Conservation (phyloP, 2,329 filamentous ascomycete genomes). For the Fusarium falciforme region DNA sequence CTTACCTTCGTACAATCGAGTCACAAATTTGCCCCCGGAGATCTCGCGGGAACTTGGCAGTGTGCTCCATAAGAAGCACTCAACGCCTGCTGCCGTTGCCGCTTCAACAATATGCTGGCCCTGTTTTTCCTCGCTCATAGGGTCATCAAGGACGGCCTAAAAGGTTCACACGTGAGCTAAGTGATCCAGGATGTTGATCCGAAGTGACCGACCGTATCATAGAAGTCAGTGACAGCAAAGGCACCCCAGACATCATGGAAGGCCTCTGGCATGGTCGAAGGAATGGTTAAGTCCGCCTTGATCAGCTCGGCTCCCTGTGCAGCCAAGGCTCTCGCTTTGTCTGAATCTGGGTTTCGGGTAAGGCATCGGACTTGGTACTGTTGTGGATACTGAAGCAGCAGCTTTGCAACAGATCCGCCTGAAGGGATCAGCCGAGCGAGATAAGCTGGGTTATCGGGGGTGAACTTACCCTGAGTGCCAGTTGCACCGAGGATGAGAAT, state of each 20-base stretch:
- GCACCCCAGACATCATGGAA: slow-evolving; percentile 20
- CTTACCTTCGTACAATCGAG: slow-evolving; percentile 22
- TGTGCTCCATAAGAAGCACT: slow-evolving; percentile 27
- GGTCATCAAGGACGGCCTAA: slow-evolving; percentile 22
- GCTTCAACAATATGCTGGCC: slow-evolving; percentile 27
- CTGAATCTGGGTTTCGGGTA: slow-evolving; percentile 18
- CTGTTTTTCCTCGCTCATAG: slow-evolving; percentile 29
- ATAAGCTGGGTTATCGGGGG: not conserved
- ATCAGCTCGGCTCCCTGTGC: slow-evolving; percentile 13
- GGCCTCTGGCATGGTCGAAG: slow-evolving; percentile 17
- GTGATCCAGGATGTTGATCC: too few species aligned
- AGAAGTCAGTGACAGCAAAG: slow-evolving; percentile 28
- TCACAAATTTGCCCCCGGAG: slow-evolving; percentile 26
- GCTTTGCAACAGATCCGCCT: slow-evolving; percentile 27
- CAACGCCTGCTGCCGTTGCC: slow-evolving; percentile 13
- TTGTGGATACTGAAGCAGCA: slow-evolving; percentile 19
- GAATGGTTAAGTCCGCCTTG: slow-evolving; percentile 24
- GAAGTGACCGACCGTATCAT: slow-evolving; percentile 18
- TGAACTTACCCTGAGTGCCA: slow-evolving; percentile 24
- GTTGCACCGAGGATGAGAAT: slow-evolving; percentile 24
- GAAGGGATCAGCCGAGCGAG: not conserved
- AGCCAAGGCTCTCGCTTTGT: slow-evolving; percentile 20
- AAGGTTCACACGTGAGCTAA: not conserved
- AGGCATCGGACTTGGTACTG: slow-evolving; percentile 21
- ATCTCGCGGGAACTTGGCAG: slow-evolving; percentile 25